phyloP scores from a whole-genome alignment of 176 grass and related monocot genomes.

The Carex cristatella region DNA sequence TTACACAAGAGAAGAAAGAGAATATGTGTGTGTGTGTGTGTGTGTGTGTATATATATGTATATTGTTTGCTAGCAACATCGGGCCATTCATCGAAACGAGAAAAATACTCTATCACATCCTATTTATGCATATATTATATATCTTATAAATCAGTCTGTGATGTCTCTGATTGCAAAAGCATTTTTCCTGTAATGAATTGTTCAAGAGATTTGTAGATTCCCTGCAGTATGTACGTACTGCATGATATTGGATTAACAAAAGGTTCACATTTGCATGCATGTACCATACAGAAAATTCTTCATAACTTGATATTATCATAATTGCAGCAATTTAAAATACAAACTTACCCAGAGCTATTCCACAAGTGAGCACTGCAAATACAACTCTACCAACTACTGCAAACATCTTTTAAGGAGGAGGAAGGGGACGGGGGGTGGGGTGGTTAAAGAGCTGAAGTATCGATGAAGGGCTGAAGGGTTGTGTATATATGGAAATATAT shows the following conservation, averaged over 20 bases:
- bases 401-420: background rate
- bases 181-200: background rate
- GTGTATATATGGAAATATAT: background rate
- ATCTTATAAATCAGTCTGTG: background rate
- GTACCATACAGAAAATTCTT: background rate
- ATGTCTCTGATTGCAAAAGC: background rate
- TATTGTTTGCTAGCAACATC: background rate
- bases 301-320: background rate
- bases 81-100: background rate
- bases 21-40: too few relatives aligned
- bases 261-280: background rate
- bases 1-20: too few relatives aligned
- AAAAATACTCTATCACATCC: background rate
- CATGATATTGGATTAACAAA: background rate
- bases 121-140: background rate
- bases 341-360: constrained; percentile 62
- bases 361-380: constrained; percentile 51
- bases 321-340: background rate
- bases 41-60: too few relatives aligned
- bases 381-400: constrained; percentile 31
- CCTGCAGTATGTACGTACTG: background rate
- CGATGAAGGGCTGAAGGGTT: constrained; percentile 7
- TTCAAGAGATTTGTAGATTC: background rate
- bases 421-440: background rate
- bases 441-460: constrained; percentile 4